Evolutionary conservation across 2,329 filamentous ascomycete species (phyloP).

Genomic region (Didymella keratinophila): DNA sequence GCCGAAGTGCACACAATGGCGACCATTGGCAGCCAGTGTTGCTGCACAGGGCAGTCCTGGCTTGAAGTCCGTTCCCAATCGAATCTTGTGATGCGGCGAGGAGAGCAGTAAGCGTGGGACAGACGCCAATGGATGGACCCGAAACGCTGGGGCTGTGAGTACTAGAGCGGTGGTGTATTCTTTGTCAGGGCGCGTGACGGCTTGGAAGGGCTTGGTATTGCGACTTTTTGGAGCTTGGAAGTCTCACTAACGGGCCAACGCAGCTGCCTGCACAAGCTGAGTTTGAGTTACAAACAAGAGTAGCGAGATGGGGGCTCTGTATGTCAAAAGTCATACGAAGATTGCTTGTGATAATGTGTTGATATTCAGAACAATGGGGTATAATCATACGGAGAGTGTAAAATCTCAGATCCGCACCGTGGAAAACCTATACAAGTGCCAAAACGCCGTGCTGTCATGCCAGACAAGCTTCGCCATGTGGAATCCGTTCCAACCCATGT

Average conservation of each 20-base stretch:
- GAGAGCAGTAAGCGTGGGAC: neutral
- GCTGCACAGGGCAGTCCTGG: neutral
- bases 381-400: conserved; percentile 30
- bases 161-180: neutral
- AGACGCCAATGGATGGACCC: neutral
- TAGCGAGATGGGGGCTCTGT: neutral
- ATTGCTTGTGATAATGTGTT: neutral
- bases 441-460: conserved; percentile 34
- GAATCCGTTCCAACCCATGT: conserved; percentile 6
- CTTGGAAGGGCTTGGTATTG: conserved; percentile 11
- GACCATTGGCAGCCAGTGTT: neutral
- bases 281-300: neutral
- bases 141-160: conserved; percentile 6
- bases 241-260: neutral
- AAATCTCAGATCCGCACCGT: conserved; percentile 8
- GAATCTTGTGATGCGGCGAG: neutral
- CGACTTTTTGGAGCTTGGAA: conserved; percentile 1
- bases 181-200: conserved; percentile 6
- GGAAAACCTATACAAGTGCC: neutral
- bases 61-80: neutral
- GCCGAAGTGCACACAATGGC: neutral
- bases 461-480: conserved; percentile 18
- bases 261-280: neutral
- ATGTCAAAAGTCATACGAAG: neutral
- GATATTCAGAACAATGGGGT: conserved; percentile 23